Conservation (phyloP, 345 rosid genomes). For the Nephelium lappaceum region DNA sequence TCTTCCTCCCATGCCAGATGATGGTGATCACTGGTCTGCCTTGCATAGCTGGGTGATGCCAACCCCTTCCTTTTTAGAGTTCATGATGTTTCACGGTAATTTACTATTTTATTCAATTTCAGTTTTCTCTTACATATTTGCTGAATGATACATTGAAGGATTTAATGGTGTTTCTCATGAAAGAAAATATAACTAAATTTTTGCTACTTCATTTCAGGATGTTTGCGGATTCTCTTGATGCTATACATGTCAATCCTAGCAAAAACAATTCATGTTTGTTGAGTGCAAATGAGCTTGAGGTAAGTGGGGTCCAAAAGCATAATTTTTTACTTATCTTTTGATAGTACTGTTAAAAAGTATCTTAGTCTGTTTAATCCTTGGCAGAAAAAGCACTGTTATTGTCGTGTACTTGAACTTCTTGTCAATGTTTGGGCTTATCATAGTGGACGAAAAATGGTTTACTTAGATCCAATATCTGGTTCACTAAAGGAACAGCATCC, state of each 20-base stretch:
- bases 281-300: constrained; percentile 75
- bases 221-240: constrained; percentile 90
- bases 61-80: constrained; percentile 91
- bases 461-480: constrained; percentile 79
- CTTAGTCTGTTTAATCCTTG: constrained; percentile 22
- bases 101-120: constrained; percentile 10
- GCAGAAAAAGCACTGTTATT: constrained; percentile 89
- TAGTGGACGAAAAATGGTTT: constrained; percentile 84
- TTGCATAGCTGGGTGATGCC: constrained; percentile 99
- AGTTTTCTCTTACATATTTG: background rate
- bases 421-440: constrained; percentile 98
- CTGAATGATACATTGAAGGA: background rate
- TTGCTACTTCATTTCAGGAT: constrained; percentile 54
- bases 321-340: background rate
- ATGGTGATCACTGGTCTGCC: constrained; percentile 88
- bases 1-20: constrained; percentile 97
- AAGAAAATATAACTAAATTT: background rate
- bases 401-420: constrained; percentile 80
- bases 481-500: constrained; percentile 79
- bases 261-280: constrained; percentile 47
- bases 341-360: background rate
- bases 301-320: constrained; percentile 30
- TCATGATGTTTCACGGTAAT: constrained; percentile 87
- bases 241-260: constrained; percentile 56
- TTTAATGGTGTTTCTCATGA: background rate